These are phyloP conservation scores for Macrolepiota dolichaula DNA, from an alignment of 768 basidiomycete genomes.

Conservation along the genomic window DNA sequence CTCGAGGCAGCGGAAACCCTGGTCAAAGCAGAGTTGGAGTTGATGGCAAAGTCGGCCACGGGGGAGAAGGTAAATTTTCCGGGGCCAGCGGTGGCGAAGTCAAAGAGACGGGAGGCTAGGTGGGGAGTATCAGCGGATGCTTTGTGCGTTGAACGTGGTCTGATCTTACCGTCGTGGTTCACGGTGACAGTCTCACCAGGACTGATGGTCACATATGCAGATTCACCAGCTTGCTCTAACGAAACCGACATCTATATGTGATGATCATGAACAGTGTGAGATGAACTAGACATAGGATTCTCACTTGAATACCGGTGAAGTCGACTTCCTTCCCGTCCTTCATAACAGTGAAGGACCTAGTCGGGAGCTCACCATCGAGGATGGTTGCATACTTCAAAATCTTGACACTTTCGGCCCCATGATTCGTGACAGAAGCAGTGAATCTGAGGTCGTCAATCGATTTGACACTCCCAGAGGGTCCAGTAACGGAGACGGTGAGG, in stretches of 20 bases:
- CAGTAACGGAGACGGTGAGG: conserved; percentile 27
- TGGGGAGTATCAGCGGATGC: neutral
- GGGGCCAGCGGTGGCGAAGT: conserved; percentile 36
- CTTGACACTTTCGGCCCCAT: conserved; percentile 34
- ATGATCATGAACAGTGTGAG: neutral
- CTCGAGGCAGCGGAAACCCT: conserved; percentile 23
- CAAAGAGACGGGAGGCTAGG: conserved; percentile 37
- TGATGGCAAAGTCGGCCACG: conserved; percentile 32
- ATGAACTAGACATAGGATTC: neutral
- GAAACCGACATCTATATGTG: conserved; percentile 30
- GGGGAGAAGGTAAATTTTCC: conserved; percentile 40
- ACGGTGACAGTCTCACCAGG: conserved; percentile 38
- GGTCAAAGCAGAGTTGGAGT: conserved; percentile 25
- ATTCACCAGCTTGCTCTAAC: conserved; percentile 33
- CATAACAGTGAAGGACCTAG: conserved; percentile 39
- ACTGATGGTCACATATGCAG: conserved; percentile 34
- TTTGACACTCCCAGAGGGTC: conserved; percentile 24
- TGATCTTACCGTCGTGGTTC: conserved; percentile 30
- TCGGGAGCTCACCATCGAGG: conserved; percentile 38
- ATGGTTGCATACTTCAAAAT: conserved; percentile 46
- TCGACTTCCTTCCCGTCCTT: conserved; percentile 33
- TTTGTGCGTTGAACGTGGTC: neutral
- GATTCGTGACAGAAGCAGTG: conserved; percentile 39
- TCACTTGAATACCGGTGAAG: conserved; percentile 43
- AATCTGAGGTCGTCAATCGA: conserved; percentile 38